Conservation (phyloP, 345 rosid species). For the Lepidium africanum region DNA sequence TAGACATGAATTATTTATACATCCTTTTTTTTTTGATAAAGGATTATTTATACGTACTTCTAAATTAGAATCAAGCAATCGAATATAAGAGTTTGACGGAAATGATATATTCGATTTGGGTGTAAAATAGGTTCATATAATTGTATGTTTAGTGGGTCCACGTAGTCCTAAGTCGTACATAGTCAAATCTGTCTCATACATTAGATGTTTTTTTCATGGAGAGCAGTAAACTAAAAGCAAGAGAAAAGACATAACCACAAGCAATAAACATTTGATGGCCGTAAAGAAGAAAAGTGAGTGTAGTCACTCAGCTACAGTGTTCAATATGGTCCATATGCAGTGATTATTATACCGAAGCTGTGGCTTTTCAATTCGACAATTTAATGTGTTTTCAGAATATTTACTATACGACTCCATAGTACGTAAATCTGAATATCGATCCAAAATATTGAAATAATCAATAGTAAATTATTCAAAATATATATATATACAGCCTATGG, state of each 20-base stretch:
- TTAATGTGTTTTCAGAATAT: neutral
- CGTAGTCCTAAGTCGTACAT: neutral
- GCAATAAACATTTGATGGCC: conserved; percentile 11
- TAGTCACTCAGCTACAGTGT: conserved; percentile 14
- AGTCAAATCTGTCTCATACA: neutral
- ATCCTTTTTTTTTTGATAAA: too few species aligned
- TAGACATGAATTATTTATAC: too few species aligned
- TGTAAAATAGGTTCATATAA: neutral
- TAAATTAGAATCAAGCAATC: too few species aligned
- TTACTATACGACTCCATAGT: neutral
- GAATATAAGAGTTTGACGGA: neutral
- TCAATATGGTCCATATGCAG: conserved; percentile 13
- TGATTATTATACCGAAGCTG: neutral
- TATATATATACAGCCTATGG: neutral
- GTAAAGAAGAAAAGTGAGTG: conserved; percentile 2
- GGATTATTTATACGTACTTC: too few species aligned
- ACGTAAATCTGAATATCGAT: neutral
- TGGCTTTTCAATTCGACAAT: neutral
- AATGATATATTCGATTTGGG: neutral
- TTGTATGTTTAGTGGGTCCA: neutral
- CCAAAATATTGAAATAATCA: neutral
- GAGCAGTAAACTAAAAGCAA: conserved; percentile 11
- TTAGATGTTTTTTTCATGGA: neutral
- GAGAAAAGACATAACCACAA: conserved; percentile 19
- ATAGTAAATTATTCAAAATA: neutral